Evolutionary conservation across 495 filamentous ascomycete species (phyloP).

Genomic region (Lophiotrema nucula): DNA sequence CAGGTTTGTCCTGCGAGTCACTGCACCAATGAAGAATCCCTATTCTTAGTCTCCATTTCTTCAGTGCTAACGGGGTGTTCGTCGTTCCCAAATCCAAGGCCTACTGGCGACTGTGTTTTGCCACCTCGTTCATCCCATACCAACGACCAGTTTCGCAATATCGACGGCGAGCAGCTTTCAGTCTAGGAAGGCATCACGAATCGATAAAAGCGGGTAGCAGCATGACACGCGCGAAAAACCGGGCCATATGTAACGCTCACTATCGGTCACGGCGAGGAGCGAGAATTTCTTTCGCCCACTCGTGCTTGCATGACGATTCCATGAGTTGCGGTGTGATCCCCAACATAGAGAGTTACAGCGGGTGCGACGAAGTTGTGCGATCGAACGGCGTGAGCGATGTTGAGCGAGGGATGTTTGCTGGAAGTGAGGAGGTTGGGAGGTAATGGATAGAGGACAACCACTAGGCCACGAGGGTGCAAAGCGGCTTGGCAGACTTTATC

Average conservation of each 20-base stretch:
- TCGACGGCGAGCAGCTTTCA: background rate
- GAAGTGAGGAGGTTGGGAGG: too few relatives aligned
- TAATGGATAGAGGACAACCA: too few relatives aligned
- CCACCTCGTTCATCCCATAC: background rate
- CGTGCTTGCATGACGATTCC: too few relatives aligned
- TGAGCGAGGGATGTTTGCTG: too few relatives aligned
- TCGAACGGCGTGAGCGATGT: too few relatives aligned
- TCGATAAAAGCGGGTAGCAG: background rate
- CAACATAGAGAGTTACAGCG: too few relatives aligned
- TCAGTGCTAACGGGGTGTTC: background rate
- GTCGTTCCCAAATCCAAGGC: background rate
- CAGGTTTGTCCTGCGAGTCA: background rate
- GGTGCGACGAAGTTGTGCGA: too few relatives aligned
- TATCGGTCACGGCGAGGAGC: background rate
- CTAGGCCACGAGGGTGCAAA: too few relatives aligned
- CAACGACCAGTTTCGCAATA: background rate
- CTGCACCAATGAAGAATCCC: too few relatives aligned
- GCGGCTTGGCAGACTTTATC: too few relatives aligned
- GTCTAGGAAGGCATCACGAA: background rate
- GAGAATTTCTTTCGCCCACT: too few relatives aligned
- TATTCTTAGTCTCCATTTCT: background rate
- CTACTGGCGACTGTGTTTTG: background rate
- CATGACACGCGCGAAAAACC: background rate
- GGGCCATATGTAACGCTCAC: background rate
- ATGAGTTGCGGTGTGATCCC: too few relatives aligned